These are phyloP conservation scores for Mucor plumbeus DNA, from an alignment of 371 early-diverging fungal genomes.

Conservation along the genomic window DNA sequence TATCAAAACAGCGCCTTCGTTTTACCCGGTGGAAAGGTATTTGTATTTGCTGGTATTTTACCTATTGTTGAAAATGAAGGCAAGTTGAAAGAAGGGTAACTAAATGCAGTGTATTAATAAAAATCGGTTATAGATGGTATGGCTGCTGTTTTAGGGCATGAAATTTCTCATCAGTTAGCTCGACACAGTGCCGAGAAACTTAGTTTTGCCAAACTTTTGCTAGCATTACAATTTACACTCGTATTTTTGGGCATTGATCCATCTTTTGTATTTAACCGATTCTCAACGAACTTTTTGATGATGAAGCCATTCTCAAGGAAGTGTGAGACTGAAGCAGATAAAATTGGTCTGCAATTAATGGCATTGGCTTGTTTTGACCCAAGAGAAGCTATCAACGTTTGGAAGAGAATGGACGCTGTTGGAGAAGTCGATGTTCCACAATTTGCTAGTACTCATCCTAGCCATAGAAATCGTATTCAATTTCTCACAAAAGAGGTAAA, in stretches of 20 bases:
- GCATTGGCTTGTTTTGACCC: constrained; percentile 95
- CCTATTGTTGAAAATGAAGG: constrained; percentile 79
- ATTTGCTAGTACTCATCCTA: constrained; percentile 90
- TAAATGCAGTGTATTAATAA: neutral
- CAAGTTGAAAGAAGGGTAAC: neutral
- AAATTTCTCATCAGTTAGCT: constrained; percentile 86
- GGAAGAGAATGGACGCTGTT: constrained; percentile 61
- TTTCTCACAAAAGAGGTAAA: constrained; percentile 63
- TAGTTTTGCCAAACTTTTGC: constrained; percentile 70
- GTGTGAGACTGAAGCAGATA: constrained; percentile 93
- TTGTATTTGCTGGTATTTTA: constrained; percentile 89
- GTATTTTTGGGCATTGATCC: constrained; percentile 54
- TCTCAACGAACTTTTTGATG: constrained; percentile 64
- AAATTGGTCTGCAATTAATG: constrained; percentile 87
- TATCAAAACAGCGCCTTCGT: constrained; percentile 81
- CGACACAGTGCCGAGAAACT: constrained; percentile 85
- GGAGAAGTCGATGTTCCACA: constrained; percentile 47
- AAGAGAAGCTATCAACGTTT: constrained; percentile 69
- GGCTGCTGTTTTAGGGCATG: constrained; percentile 93
- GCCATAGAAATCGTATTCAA: constrained; percentile 71
- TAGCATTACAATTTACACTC: constrained; percentile 55
- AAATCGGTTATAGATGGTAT: constrained; percentile 66
- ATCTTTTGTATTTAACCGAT: constrained; percentile 52
- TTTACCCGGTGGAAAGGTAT: constrained; percentile 91
- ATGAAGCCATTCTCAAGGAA: constrained; percentile 86